These are phyloP conservation scores for Combretum micranthum DNA, from an alignment of 345 rosid genomes.

Conservation along the genomic window DNA sequence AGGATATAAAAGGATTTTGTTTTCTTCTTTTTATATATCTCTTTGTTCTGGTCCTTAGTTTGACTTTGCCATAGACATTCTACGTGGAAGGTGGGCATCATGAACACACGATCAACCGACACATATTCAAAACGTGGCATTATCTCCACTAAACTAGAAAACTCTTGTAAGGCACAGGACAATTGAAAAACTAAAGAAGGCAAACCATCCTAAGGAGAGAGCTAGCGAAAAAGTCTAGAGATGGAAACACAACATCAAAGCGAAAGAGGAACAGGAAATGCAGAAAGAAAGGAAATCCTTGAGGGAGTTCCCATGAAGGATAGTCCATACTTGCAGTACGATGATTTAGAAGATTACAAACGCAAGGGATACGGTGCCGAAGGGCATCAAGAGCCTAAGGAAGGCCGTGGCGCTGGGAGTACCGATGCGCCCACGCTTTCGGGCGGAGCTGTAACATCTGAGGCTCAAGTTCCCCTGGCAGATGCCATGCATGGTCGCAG, in stretches of 20 bases:
- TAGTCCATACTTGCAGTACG: conserved; percentile 31
- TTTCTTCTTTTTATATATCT: too few species aligned
- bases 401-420: conserved; percentile 53
- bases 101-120: conserved; percentile 1
- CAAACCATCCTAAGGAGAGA: background rate
- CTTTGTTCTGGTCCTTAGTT: too few species aligned
- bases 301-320: conserved; percentile 25
- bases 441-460: conserved; percentile 22
- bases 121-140: conserved; percentile 5
- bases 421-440: conserved; percentile 73
- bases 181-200: background rate
- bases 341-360: conserved; percentile 46
- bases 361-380: conserved; percentile 45
- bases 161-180: background rate
- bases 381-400: conserved; percentile 47
- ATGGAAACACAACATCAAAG: conserved; percentile 9
- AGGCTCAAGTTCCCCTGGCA: conserved; percentile 5
- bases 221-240: conserved; percentile 9
- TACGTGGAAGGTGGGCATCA: too few species aligned
- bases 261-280: background rate
- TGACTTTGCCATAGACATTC: too few species aligned
- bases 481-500: conserved; percentile 19
- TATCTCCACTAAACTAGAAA: background rate
- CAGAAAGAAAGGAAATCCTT: conserved; percentile 6
- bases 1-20: too few species aligned